phyloP scores from a whole-genome alignment of 2,329 filamentous ascomycete genomes.

The Capronia americana region DNA sequence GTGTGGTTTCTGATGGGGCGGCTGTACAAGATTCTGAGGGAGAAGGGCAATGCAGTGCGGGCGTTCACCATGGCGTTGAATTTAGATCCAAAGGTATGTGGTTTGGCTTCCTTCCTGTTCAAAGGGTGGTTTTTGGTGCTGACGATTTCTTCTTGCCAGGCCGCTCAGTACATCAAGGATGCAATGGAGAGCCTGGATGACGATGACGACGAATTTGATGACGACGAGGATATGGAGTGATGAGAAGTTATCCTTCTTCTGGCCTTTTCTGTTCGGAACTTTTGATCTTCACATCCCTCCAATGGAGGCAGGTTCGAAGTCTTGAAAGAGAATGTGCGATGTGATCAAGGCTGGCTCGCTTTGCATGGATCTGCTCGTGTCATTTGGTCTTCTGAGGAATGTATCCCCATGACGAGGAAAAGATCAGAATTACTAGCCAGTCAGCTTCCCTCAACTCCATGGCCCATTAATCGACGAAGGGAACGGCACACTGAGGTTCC shows the following conservation, averaged over 20 bases:
- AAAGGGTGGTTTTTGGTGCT: not conserved
- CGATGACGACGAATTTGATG: constrained; percentile 68
- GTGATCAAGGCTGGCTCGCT: not conserved
- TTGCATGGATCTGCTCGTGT: not conserved
- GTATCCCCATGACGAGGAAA: not conserved
- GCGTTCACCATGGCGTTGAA: constrained; percentile 96
- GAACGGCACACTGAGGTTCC: no score
- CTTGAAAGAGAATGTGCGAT: not conserved
- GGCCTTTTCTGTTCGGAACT: not conserved
- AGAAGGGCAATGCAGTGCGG: constrained; percentile 77
- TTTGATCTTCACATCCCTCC: not conserved
- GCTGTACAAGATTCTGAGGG: constrained; percentile 64
- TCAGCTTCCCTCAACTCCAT: not conserved
- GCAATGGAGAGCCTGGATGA: constrained; percentile 92
- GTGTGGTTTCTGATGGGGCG: constrained; percentile 90
- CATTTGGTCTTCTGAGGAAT: not conserved
- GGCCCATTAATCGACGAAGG: not conserved
- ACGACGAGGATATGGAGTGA: constrained; percentile 58
- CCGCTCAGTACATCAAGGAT: constrained; percentile 92
- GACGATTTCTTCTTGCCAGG: constrained; percentile 59
- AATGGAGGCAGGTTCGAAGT: not conserved
- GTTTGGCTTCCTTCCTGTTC: not conserved
- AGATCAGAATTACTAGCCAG: not conserved
- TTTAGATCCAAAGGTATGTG: constrained; percentile 87
- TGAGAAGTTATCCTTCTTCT: not conserved